These are phyloP conservation scores for Teratosphaeria destructans DNA, from an alignment of 2,329 filamentous ascomycete genomes.

Conservation along the genomic window DNA sequence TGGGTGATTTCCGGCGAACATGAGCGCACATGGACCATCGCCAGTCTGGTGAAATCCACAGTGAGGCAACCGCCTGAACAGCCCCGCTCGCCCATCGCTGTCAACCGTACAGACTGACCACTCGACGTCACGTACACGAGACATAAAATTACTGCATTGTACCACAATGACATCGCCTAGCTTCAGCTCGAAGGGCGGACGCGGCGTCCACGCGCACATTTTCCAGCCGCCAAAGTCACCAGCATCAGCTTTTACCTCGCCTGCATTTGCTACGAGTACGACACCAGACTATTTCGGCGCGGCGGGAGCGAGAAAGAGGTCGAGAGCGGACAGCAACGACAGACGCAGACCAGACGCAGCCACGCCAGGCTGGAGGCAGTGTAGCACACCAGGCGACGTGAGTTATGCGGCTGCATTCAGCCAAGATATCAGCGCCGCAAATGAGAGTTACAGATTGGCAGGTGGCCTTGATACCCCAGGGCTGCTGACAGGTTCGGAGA, in stretches of 20 bases:
- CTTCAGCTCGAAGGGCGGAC: background rate
- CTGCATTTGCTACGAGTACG: constrained; percentile 12
- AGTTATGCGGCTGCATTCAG: constrained; percentile 8
- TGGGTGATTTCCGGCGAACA: background rate
- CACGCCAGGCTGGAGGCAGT: constrained; percentile 13
- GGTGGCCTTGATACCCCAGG: constrained; percentile 41
- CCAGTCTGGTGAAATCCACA: background rate
- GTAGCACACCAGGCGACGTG: constrained; percentile 13
- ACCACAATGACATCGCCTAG: background rate
- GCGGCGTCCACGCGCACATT: constrained; percentile 21
- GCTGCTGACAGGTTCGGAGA: constrained; percentile 26
- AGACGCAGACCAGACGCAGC: constrained; percentile 2
- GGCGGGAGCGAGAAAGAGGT: constrained; percentile 20
- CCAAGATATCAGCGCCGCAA: constrained; percentile 37
- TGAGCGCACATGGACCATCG: background rate
- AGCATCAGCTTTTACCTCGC: constrained; percentile 23
- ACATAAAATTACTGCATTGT: background rate
- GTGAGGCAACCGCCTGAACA: background rate
- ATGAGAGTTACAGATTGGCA: constrained; percentile 41
- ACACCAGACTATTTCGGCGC: constrained; percentile 18
- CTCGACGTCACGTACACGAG: background rate
- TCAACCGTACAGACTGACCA: background rate
- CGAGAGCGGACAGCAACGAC: constrained; percentile 14
- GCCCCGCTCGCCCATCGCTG: background rate
- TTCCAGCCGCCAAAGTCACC: constrained; percentile 35